Evolutionary conservation across 257 asterid species (phyloP).

Genomic region (Sherardia arvensis): DNA sequence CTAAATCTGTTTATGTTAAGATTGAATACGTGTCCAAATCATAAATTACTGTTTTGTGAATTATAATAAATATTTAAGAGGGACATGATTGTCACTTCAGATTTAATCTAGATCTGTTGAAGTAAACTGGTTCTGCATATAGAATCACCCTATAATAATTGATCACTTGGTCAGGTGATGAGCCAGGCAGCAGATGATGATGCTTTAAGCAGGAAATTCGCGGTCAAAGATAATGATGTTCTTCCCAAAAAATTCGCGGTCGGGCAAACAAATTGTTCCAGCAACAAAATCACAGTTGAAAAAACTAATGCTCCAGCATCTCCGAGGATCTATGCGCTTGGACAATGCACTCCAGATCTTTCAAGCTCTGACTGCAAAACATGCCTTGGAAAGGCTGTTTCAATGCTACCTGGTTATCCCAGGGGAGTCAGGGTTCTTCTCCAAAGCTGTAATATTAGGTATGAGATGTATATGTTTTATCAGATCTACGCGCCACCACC

Average conservation of each 20-base stretch:
- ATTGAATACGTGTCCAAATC: no score
- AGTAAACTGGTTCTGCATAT: no score
- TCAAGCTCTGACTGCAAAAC: slow-evolving; percentile 3
- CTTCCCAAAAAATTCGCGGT: background rate
- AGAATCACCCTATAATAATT: no score
- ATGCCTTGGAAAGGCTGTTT: slow-evolving; percentile 1
- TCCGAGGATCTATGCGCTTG: background rate
- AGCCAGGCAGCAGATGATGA: slow-evolving; percentile 1
- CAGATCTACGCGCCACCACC: background rate
- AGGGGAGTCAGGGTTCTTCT: background rate
- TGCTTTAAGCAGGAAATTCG: no score
- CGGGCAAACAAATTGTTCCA: background rate
- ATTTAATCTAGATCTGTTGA: no score
- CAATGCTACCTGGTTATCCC: background rate
- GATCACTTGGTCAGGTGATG: no score
- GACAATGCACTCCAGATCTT: slow-evolving; percentile 20
- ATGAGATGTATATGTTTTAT: background rate
- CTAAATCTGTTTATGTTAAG: no score
- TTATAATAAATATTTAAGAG: no score
- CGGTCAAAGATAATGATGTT: no score
- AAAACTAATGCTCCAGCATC: background rate
- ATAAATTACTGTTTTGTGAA: no score
- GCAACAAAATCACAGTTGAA: background rate
- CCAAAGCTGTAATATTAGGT: background rate
- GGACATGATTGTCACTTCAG: no score